Percentiles rank a stretch among this genome's conserved stretches.
phyloP scores from a whole-genome alignment of 1,284 basidiomycete species.

The Wolfiporia cocos region DNA sequence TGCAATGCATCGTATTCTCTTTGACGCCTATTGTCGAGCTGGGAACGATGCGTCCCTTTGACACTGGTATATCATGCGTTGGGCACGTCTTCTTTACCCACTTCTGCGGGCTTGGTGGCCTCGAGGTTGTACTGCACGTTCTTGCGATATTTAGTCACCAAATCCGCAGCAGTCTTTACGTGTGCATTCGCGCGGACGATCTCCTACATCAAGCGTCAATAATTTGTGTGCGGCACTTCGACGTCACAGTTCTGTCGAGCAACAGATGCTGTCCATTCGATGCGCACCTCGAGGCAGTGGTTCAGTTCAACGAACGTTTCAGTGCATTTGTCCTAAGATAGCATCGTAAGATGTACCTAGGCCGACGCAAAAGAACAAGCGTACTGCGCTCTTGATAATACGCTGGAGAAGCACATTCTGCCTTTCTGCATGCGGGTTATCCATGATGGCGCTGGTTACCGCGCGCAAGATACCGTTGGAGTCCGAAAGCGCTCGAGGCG shows the following conservation, averaged over 20 bases:
- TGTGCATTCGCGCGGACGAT: conserved; percentile 64
- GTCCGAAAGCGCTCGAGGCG: no score
- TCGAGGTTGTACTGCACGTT: conserved; percentile 84
- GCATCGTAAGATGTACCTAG: background rate
- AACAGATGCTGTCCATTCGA: background rate
- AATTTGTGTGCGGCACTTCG: no score
- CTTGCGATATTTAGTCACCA: conserved; percentile 75
- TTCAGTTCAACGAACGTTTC: conserved; percentile 76
- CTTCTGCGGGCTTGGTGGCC: conserved; percentile 33
- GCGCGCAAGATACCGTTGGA: no score
- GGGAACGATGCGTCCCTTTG: no score
- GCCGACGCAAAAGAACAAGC: conserved; percentile 19
- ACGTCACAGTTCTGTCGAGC: no score
- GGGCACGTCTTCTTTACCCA: no score
- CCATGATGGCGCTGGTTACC: no score
- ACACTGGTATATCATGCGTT: no score
- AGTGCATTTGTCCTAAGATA: conserved; percentile 66
- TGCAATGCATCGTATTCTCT: no score
- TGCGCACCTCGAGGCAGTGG: conserved; percentile 60
- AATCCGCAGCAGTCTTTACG: conserved; percentile 69
- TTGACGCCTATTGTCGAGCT: no score
- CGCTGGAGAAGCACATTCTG: conserved; percentile 86
- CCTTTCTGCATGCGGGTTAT: conserved; percentile 87
- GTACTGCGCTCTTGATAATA: conserved; percentile 84
- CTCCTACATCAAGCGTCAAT: conserved; percentile 42